Evolutionary conservation across 2,329 filamentous ascomycete species (phyloP), one percentile per base, ranked within the genome.

Genomic region (Trichoderma atrobrunneum): DNA sequence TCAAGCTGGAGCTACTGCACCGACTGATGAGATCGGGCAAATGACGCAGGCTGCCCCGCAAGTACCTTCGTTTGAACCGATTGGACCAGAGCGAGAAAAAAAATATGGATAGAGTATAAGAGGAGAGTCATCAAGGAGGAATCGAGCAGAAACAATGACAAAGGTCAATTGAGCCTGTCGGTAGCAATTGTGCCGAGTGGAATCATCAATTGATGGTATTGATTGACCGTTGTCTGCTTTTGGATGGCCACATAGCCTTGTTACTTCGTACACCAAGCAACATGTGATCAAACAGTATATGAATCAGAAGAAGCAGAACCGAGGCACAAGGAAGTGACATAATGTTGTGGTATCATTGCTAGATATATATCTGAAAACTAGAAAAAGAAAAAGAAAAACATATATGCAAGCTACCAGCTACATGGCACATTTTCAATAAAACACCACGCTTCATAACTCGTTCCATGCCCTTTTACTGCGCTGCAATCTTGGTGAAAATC

Each of bases 401-500:
- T 51, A 21, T 51, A 51, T 51, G 43, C n/a, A 51, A 12, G 10
- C 12, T 66, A 66, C n/a, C 54, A 54, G 34, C 39, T 60, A 68
- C 32, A 43, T 39, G 11, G 21, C 32, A 39, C 3, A 26, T 34
- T 26, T 18, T 30, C 21, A 11, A 51, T 36, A 10, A 60, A 60
- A 65, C 57, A 60, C 34, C 51, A 61, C 63, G 57, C 63, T 72
- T 63, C 69, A 67, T 71, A 57, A 56, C 62, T 57, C 60, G 21
- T 72, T 16, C 60, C 70, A 24, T 11, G 48, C 8, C 34, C 28
- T 39, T 61, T 62, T 73, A 74, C 36, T 75, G 67, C 32, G 65
- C 64, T 61, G 73, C 74, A 26, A 78, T 64, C 28, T 73, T 73
- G 48, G 75, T 78, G 81, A 93, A 83, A 67, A 93, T 87, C 81